phyloP scores from a whole-genome alignment of 768 basidiomycete genomes.

The Candolleomyces eurysporus region DNA sequence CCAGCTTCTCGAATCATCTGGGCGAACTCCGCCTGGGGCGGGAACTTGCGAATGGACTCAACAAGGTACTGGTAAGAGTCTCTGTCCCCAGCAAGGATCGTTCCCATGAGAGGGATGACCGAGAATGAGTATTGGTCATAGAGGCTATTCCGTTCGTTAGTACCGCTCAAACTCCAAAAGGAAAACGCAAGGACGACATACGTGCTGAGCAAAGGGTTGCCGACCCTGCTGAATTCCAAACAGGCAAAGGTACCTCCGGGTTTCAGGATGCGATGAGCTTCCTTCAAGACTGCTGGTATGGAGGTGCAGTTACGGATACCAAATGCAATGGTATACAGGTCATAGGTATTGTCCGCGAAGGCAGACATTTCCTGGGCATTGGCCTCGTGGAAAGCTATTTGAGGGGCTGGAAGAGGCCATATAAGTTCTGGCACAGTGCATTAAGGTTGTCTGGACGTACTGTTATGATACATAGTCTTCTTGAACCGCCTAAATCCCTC shows the following conservation, averaged over 20 bases:
- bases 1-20: conserved; percentile 86
- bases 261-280: conserved; percentile 92
- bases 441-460: conserved; percentile 43
- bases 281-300: conserved; percentile 79
- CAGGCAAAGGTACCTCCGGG: conserved; percentile 96
- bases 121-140: conserved; percentile 97
- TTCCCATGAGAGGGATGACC: conserved; percentile 93
- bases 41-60: conserved; percentile 95
- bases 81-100: conserved; percentile 92
- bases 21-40: conserved; percentile 83
- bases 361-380: conserved; percentile 85
- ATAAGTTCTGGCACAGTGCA: conserved; percentile 4
- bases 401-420: conserved; percentile 61
- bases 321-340: conserved; percentile 98
- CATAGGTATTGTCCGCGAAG: conserved; percentile 82
- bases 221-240: conserved; percentile 93
- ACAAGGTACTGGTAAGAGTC: conserved; percentile 97
- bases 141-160: conserved; percentile 44
- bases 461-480: conserved; percentile 97
- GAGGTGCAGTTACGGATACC: conserved; percentile 98
- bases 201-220: conserved; percentile 83
- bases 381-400: conserved; percentile 88
- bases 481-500: conserved; percentile 90
- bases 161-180: neutral
- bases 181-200: conserved; percentile 40